These are phyloP conservation scores for Toxoplasma gondii DNA, from an alignment of 169 alveolate genomes.

Conservation along the genomic window DNA sequence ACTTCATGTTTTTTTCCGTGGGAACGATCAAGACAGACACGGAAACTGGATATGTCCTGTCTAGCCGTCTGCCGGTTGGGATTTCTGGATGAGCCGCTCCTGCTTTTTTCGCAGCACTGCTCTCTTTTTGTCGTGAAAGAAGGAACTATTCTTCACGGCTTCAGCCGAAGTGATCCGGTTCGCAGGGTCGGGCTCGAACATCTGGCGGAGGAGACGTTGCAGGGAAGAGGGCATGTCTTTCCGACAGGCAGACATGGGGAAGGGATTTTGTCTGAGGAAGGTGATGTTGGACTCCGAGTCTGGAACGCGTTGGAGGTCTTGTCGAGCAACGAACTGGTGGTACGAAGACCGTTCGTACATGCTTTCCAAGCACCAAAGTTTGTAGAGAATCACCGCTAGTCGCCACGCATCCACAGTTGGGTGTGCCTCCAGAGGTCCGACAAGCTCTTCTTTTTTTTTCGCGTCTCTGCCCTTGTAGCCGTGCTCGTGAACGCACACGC, in stretches of 20 bases:
- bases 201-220: not conserved
- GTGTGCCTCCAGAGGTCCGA: not conserved
- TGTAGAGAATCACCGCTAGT: not conserved
- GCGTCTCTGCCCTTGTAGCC: not conserved
- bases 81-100: not conserved
- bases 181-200: not conserved
- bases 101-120: not conserved
- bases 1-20: no score
- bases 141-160: not conserved
- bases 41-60: no score
- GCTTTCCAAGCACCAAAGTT: not conserved
- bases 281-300: not conserved
- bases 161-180: not conserved
- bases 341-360: not conserved
- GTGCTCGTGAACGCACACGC: slow-evolving; percentile 1
- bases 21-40: no score
- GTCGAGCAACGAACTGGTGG: not conserved
- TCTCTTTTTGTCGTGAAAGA: not conserved
- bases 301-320: not conserved
- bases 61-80: no score
- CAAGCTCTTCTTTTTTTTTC: not conserved
- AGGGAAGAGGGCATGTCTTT: slow-evolving; percentile 2
- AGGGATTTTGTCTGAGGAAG: not conserved
- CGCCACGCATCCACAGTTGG: not conserved
- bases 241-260: not conserved